A percentile compares a stretch with the other conserved stretches of the same genome.
Conservation (phyloP, 768 basidiomycete genomes). For the Agaricus subrufescens region DNA sequence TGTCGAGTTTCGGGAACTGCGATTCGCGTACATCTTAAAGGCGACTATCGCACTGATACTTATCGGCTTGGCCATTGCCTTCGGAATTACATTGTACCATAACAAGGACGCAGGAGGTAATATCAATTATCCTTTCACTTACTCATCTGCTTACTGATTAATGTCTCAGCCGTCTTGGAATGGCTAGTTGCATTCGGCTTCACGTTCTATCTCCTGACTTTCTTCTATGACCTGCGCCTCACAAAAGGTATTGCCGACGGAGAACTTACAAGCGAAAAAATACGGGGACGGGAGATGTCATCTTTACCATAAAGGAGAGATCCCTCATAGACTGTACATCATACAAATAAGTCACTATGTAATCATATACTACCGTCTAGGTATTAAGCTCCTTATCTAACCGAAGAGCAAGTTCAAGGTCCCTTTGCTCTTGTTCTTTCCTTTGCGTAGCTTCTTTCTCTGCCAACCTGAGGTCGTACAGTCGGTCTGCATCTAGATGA, state of each 20-base stretch:
- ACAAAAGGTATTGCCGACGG: constrained; percentile 49
- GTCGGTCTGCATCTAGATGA: constrained; percentile 24
- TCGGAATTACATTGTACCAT: constrained; percentile 47
- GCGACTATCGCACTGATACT: constrained; percentile 53
- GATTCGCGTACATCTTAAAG: constrained; percentile 55
- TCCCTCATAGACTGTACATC: not conserved
- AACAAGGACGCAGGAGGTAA: constrained; percentile 46
- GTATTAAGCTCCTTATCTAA: constrained; percentile 54
- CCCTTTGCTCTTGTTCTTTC: constrained; percentile 36
- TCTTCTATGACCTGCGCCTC: constrained; percentile 65
- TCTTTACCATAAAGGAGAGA: constrained; percentile 4
- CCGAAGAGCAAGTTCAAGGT: constrained; percentile 46
- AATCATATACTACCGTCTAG: constrained; percentile 1
- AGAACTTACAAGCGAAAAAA: constrained; percentile 31
- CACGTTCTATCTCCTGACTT: constrained; percentile 69
- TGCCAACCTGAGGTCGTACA: constrained; percentile 28
- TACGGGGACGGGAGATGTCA: constrained; percentile 13
- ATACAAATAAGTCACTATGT: not conserved
- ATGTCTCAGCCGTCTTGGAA: constrained; percentile 54
- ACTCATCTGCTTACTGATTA: not conserved
- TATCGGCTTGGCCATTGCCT: constrained; percentile 58
- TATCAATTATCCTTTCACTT: not conserved
- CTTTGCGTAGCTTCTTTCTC: constrained; percentile 34
- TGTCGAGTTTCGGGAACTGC: constrained; percentile 36
- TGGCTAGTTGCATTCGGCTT: constrained; percentile 73